Conservation (phyloP, 768 basidiomycete genomes). For the Lactarius trivialis region DNA sequence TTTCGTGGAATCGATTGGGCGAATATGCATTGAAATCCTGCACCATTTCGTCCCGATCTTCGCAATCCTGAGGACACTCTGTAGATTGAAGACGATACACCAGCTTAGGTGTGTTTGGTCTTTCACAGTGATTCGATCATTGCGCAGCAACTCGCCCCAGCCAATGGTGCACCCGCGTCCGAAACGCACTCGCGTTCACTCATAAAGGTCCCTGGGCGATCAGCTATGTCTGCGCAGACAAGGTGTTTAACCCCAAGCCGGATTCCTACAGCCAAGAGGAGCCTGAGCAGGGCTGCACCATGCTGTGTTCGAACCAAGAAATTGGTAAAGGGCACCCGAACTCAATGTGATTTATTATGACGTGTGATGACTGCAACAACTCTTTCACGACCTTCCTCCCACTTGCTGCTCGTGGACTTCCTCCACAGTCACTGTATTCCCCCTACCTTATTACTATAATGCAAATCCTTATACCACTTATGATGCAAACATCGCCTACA, state of each 20-base stretch:
- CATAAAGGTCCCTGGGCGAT: slow-evolving; percentile 82
- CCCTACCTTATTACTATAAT: slow-evolving; percentile 16
- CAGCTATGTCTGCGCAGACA: slow-evolving; percentile 70
- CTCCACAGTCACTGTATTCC: slow-evolving; percentile 8
- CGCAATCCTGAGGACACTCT: slow-evolving; percentile 77
- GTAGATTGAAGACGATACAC: slow-evolving; percentile 95
- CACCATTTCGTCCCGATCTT: slow-evolving; percentile 88
- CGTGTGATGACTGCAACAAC: slow-evolving; percentile 16
- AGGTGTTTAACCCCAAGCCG: slow-evolving; percentile 54
- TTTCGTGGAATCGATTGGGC: slow-evolving; percentile 89
- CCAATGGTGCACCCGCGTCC: slow-evolving; percentile 79
- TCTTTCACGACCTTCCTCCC: neutral
- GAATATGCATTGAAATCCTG: slow-evolving; percentile 73
- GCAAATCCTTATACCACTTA: neutral
- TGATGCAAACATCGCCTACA: no score
- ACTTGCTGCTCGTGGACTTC: slow-evolving; percentile 9
- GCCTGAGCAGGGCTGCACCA: slow-evolving; percentile 57
- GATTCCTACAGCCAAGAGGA: slow-evolving; percentile 41
- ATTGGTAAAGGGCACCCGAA: slow-evolving; percentile 73
- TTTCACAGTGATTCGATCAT: slow-evolving; percentile 30
- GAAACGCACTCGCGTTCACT: slow-evolving; percentile 87
- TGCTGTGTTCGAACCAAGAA: slow-evolving; percentile 54
- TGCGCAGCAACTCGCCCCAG: slow-evolving; percentile 76
- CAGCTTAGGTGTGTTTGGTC: slow-evolving; percentile 59
- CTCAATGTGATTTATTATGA: slow-evolving; percentile 52